Conservation (phyloP, 169 alveolate genomes). For the Eimeria sp. region DNA sequence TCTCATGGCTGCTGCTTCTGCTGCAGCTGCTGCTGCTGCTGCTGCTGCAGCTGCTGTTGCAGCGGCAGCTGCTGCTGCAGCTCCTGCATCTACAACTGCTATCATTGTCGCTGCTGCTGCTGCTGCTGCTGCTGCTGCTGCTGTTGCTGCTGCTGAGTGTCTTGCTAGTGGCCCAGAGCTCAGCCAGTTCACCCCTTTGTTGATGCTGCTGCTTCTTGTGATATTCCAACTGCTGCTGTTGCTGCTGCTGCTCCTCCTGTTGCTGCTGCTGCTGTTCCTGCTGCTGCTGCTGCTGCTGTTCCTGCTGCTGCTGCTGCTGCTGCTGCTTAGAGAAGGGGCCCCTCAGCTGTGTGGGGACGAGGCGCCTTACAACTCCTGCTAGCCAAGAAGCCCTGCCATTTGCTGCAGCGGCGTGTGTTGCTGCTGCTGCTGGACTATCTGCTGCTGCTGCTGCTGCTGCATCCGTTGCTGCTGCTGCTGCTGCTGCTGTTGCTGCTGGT, state of each 20-base stretch:
- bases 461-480: not conserved
- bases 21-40: not conserved
- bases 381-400: not conserved
- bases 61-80: slow-evolving; percentile 11
- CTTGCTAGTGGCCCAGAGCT: not conserved
- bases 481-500: slow-evolving; percentile 24
- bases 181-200: not conserved
- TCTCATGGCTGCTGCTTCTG: not conserved
- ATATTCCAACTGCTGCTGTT: not conserved
- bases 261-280: not conserved
- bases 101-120: slow-evolving; percentile 1
- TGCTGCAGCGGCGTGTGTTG: not conserved
- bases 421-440: slow-evolving; percentile 49
- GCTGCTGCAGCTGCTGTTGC: slow-evolving; percentile 29
- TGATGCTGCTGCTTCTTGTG: not conserved
- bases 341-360: not conserved
- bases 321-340: not conserved
- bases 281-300: not conserved
- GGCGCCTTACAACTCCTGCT: not conserved
- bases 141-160: slow-evolving; percentile 2
- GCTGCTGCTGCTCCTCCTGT: not conserved
- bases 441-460: not conserved
- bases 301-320: slow-evolving; percentile 12
- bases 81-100: not conserved
- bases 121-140: slow-evolving; percentile 26